These are phyloP conservation scores for Nematocida sp. DNA, from an alignment of 371 early-diverging fungal genomes.

Conservation along the genomic window DNA sequence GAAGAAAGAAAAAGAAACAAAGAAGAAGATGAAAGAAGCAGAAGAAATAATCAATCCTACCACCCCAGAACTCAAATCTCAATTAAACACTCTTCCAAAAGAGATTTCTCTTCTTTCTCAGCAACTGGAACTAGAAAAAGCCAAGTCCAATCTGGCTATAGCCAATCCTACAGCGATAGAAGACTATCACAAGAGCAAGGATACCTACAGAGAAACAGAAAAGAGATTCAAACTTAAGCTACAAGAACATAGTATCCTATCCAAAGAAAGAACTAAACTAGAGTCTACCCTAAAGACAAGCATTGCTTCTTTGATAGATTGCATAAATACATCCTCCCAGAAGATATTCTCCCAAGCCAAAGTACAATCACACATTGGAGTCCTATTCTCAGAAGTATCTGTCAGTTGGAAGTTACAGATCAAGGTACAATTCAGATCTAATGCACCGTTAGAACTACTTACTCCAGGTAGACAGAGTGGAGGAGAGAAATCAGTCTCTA, in stretches of 20 bases:
- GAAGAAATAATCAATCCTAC: constrained; percentile 10
- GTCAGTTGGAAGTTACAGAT: constrained; percentile 90
- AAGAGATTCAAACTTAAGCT: neutral
- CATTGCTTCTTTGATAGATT: constrained; percentile 16
- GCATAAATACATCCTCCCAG: constrained; percentile 15
- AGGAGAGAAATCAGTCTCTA: constrained; percentile 70
- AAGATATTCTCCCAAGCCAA: neutral
- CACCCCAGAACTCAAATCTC: constrained; percentile 2
- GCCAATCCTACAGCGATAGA: constrained; percentile 20
- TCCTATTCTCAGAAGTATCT: constrained; percentile 46
- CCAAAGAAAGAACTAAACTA: constrained; percentile 2
- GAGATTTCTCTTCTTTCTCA: neutral
- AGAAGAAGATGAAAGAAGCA: constrained; percentile 23
- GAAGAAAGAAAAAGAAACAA: constrained; percentile 25
- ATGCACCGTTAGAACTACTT: constrained; percentile 75
- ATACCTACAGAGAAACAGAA: neutral
- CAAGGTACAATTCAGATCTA: constrained; percentile 67
- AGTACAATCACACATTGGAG: neutral
- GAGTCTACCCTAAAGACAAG: constrained; percentile 30
- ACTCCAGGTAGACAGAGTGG: constrained; percentile 88
- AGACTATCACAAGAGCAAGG: constrained; percentile 20
- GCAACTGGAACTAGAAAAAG: constrained; percentile 33
- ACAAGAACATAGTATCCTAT: constrained; percentile 19
- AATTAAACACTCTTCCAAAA: constrained; percentile 9
- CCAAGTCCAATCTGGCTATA: constrained; percentile 13